phyloP scores from a whole-genome alignment of 345 rosid species.

The Euclidium syriacum region DNA sequence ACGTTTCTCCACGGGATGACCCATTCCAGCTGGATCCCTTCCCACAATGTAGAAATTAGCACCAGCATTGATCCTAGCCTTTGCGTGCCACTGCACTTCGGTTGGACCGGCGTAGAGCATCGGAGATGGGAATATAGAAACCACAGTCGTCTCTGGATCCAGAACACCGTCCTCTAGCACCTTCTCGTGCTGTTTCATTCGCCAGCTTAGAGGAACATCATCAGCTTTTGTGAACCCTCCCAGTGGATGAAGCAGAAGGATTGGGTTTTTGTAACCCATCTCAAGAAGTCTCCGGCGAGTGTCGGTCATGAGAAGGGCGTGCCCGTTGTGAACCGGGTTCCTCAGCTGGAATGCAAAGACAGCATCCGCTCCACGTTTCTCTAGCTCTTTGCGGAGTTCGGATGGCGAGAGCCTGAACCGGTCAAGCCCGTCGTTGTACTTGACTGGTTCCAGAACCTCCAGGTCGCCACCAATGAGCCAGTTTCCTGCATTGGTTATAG shows the following conservation, averaged over 20 bases:
- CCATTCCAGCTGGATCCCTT: slow-evolving; percentile 97
- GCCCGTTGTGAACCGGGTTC: slow-evolving; percentile 97
- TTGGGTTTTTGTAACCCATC: slow-evolving; percentile 89
- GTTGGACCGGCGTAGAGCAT: slow-evolving; percentile 99
- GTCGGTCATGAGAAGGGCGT: slow-evolving; percentile 89
- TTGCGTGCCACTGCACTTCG: slow-evolving; percentile 99
- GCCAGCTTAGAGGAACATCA: slow-evolving; percentile 94
- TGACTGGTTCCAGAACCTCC: slow-evolving; percentile 80
- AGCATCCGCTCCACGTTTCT: slow-evolving; percentile 83
- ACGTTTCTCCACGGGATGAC: slow-evolving; percentile 91
- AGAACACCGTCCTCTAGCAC: slow-evolving; percentile 97
- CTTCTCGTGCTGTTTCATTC: slow-evolving; percentile 97
- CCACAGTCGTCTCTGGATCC: slow-evolving; percentile 94
- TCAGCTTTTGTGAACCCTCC: slow-evolving; percentile 97
- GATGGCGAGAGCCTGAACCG: slow-evolving; percentile 77
- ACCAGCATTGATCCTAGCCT: slow-evolving; percentile 92
- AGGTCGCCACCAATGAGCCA: slow-evolving; percentile 95
- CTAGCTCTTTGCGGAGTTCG: slow-evolving; percentile 66
- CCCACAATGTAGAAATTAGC: slow-evolving; percentile 98
- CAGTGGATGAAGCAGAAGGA: slow-evolving; percentile 85
- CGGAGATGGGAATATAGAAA: slow-evolving; percentile 96
- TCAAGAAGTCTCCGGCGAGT: slow-evolving; percentile 86
- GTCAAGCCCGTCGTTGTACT: slow-evolving; percentile 81
- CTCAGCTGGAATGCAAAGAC: slow-evolving; percentile 97
- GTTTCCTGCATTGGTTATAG: slow-evolving; percentile 64